A percentile compares a stretch with the other conserved stretches of the same genome.
phyloP scores from a whole-genome alignment of 2,329 filamentous ascomycete species.

The Cordyceps cicadae region DNA sequence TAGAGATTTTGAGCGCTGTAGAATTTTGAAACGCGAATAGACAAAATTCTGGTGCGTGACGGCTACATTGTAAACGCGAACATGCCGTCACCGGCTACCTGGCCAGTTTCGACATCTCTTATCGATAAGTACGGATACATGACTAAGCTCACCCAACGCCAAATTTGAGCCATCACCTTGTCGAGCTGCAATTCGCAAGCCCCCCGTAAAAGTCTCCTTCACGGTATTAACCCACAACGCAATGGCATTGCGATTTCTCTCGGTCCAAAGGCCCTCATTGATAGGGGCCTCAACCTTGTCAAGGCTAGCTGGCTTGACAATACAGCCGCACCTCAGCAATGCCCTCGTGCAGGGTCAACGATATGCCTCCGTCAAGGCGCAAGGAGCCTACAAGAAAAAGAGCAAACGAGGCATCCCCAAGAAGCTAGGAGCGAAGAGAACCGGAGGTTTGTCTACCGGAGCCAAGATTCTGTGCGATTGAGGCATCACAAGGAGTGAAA shows the following conservation, averaged over 20 bases:
- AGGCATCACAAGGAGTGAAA: background rate
- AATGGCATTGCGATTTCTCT: conserved; percentile 37
- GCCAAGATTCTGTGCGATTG: background rate
- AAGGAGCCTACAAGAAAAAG: conserved; percentile 59
- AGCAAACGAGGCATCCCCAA: conserved; percentile 58
- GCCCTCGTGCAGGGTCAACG: conserved; percentile 41
- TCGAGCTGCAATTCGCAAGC: conserved; percentile 17
- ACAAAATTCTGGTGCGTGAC: background rate
- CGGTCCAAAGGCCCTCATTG: conserved; percentile 38
- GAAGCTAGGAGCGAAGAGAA: conserved; percentile 89
- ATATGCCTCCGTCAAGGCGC: conserved; percentile 53
- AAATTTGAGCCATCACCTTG: conserved; percentile 11
- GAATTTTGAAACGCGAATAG: conserved; percentile 20
- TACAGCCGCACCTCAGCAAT: conserved; percentile 28
- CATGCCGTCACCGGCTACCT: conserved; percentile 13
- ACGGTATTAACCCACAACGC: conserved; percentile 13
- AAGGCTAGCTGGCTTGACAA: conserved; percentile 16
- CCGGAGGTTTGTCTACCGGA: conserved; percentile 56
- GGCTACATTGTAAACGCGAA: background rate
- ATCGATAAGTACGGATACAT: conserved; percentile 15
- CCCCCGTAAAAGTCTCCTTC: conserved; percentile 27
- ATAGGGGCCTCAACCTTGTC: conserved; percentile 29
- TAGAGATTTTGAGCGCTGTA: conserved; percentile 8
- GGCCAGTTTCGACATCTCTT: conserved; percentile 13
- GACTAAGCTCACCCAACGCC: conserved; percentile 12